These are phyloP conservation scores for Pestalotiopsis fici DNA, from an alignment of 2,329 filamentous ascomycete genomes.

Conservation along the genomic window DNA sequence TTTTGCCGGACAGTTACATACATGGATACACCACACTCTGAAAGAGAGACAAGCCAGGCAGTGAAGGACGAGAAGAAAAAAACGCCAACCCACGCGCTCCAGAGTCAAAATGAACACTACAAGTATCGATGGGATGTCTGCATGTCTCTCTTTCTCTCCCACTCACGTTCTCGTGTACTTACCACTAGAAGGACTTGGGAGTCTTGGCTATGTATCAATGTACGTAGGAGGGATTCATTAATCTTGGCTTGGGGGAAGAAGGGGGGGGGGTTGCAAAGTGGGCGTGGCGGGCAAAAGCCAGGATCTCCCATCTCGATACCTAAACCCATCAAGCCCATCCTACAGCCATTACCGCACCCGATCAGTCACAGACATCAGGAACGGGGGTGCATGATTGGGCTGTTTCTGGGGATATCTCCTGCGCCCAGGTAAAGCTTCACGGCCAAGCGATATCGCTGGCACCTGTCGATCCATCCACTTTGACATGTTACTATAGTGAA, in stretches of 20 bases:
- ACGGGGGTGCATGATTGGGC: background rate
- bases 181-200: background rate
- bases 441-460: background rate
- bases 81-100: background rate
- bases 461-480: background rate
- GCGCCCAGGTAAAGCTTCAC: background rate
- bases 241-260: background rate
- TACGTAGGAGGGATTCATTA: background rate
- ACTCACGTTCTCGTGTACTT: background rate
- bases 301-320: background rate
- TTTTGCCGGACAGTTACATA: too few species aligned
- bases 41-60: too few species aligned
- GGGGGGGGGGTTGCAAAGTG: background rate
- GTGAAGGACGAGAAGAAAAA: background rate
- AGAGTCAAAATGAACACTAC: background rate
- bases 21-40: too few species aligned
- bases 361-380: background rate
- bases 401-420: background rate
- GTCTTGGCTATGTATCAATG: too few species aligned
- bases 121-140: background rate
- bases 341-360: background rate
- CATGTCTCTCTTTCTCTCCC: background rate
- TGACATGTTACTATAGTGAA: background rate
- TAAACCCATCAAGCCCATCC: background rate
- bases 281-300: background rate